Base-by-base conservation (phyloP, 345 rosid species). In the Salix suchowensis region DNA sequence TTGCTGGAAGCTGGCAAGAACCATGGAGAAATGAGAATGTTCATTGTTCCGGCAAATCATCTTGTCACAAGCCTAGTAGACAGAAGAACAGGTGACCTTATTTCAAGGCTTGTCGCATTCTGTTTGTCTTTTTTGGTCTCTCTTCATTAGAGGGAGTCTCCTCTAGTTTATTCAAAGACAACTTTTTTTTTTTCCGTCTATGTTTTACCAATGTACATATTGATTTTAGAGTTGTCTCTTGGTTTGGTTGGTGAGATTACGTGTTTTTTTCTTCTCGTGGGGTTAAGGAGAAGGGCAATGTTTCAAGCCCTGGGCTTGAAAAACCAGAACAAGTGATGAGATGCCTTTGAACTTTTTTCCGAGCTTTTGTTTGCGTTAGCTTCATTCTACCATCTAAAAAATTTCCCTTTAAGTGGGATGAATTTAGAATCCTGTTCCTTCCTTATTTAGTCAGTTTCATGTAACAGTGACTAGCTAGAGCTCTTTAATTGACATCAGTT, bases 81-180 rank as follows among this genome's bases (percentile, higher is more conserved):
- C 79, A 86, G 18, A 40, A 37, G 58, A 82, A 37, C 85, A 82
- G 76, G 82, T 39, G 60, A 73, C 79, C 77, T 62, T 81, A 67
- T 69, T 77, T 73, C 76, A 78, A 74, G 87, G 80, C 65, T 77
- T 82, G 81, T 84, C 79, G 72, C 65, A 46, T 76, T 81, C 74
- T 24, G 44, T 2, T n/a, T 19, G 7, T 76, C 68, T 71, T 44
- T 65, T 50, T 46, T 48, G n/a, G 66, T 21, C 44, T 60, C 55
- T 16, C 36, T 48, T 55, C 23, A 7, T 24, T 26, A 37, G 52
- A 48, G 4, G 28, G 34, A 13, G n/a, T 1, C 70, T 18, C 76
- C 28, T 36, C 14, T 40, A 13, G 34, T 62, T 68, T 72, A 36
- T 68, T 58, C 12, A 44, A 44, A 72, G 78, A 37, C 74, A 48